Evolutionary conservation across 169 alveolate genomes (phyloP).

Genomic region (Eimeria tenella): DNA sequence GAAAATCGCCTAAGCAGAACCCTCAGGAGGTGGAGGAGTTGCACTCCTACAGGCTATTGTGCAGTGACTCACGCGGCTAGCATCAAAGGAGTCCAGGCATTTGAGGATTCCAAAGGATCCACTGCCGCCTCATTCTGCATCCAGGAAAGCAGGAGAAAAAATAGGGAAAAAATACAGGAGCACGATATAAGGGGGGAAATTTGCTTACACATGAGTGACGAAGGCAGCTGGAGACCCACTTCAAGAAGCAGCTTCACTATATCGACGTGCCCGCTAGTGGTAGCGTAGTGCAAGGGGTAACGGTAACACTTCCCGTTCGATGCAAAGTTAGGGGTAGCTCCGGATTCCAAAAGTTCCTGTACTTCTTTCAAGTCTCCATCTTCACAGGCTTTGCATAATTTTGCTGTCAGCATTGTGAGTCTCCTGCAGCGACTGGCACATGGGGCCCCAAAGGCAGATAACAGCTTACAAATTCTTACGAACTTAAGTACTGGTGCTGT

Average conservation of each 20-base stretch:
- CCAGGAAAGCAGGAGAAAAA: neutral
- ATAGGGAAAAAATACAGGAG: neutral
- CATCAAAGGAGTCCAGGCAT: conserved; percentile 78
- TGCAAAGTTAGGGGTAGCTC: conserved; percentile 77
- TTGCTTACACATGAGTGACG: neutral
- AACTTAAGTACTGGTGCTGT: no score
- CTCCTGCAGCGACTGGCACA: neutral
- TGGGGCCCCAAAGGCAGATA: conserved; percentile 10
- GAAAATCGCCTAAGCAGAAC: neutral
- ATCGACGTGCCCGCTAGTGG: conserved; percentile 61
- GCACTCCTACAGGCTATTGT: neutral
- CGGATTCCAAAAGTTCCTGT: conserved; percentile 59
- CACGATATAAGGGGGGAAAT: neutral
- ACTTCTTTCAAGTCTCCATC: conserved; percentile 55
- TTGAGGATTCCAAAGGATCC: conserved; percentile 73
- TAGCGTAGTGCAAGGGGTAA: conserved; percentile 74
- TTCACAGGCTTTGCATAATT: conserved; percentile 77
- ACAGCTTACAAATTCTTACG: neutral
- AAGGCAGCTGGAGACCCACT: neutral
- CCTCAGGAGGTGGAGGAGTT: neutral
- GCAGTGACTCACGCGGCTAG: conserved; percentile 74
- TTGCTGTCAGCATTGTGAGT: conserved; percentile 62
- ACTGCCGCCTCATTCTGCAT: conserved; percentile 71
- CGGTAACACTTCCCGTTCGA: conserved; percentile 44
- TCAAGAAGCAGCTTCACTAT: conserved; percentile 69